These are phyloP conservation scores for Penium margaritaceum DNA, from an alignment of 139 green algal species.

Conservation along the genomic window DNA sequence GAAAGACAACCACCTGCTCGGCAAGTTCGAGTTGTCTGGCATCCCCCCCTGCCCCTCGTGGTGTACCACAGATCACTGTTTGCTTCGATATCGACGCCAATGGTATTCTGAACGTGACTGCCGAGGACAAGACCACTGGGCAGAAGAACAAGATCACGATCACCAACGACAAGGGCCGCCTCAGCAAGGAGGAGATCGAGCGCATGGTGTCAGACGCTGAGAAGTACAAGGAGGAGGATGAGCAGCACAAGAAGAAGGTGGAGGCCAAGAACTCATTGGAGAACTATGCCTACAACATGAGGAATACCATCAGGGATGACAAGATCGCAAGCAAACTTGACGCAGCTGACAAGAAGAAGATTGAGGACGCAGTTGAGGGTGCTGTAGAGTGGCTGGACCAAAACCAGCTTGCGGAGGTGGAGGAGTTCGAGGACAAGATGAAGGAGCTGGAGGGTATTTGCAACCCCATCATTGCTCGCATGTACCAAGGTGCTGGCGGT, in stretches of 20 bases:
- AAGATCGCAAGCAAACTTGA: slow-evolving; percentile 73
- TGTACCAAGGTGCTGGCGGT: slow-evolving; percentile 53
- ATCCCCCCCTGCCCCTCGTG: slow-evolving; percentile 90
- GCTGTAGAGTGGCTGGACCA: slow-evolving; percentile 86
- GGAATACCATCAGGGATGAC: slow-evolving; percentile 84
- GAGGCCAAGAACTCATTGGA: slow-evolving; percentile 92
- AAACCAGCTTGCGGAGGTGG: slow-evolving; percentile 45
- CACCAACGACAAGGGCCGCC: slow-evolving; percentile 96
- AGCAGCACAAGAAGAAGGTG: slow-evolving; percentile 79
- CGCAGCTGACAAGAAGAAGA: slow-evolving; percentile 72
- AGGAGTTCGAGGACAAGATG: slow-evolving; percentile 93
- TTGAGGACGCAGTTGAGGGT: slow-evolving; percentile 66
- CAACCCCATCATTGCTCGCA: slow-evolving; percentile 81
- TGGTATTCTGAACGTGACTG: slow-evolving; percentile 94
- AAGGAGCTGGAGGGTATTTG: slow-evolving; percentile 89
- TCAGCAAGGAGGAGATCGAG: slow-evolving; percentile 97
- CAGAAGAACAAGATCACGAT: slow-evolving; percentile 98
- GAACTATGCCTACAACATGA: slow-evolving; percentile 81
- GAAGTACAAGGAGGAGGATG: slow-evolving; percentile 97
- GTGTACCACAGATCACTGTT: slow-evolving; percentile 94
- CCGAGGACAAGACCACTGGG: slow-evolving; percentile 90
- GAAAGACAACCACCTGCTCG: slow-evolving; percentile 93
- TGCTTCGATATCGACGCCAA: slow-evolving; percentile 98
- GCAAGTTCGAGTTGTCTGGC: slow-evolving; percentile 96
- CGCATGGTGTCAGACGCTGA: slow-evolving; percentile 92